Base-by-base conservation (phyloP, 345 rosid species). In the Eucalyptus leucophloia region DNA sequence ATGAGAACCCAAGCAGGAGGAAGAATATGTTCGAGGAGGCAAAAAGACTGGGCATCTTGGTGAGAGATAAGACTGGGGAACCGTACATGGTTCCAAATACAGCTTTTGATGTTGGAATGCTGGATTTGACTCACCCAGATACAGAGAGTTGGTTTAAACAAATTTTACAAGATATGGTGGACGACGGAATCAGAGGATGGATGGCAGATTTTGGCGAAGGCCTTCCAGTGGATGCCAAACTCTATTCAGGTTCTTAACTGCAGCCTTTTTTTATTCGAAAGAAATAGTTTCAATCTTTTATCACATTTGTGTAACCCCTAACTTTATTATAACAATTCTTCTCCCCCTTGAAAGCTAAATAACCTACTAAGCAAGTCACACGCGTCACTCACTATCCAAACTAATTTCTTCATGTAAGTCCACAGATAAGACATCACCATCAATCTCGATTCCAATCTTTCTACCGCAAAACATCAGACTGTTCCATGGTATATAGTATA, bases 161-260 rank as follows among this genome's bases (percentile, higher is more conserved):
- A 87, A 88, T 96, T 91, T 91, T 95, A 87, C 91, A 89, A 89
- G 95, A 94, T 90, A 96, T 96, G 97, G 96, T 94, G 90, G 93
- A 92, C 54, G 94, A 93, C 89, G 97, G 97, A 40, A 94, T 95
- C 87, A 91, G 93, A 92, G 97, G 97, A 51, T 96, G 97, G 97
- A 95, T 96, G 96, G 97, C 97, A 86, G 97, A 96, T 94, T 96
- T 96, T 91, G 97, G 97, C 44, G 97, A 96, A 92, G 97, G 96
- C 88, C 94, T 96, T 49, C 98, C 98, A 11, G 90, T 94, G 65
- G 98, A 96, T 89, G 96, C 95, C 53, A 80, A 82, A 72, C 94
- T 94, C 21, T 93, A 93, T 91, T 96, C 97, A 92, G 97, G 97
- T 95, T 90, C 69, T 87, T 45, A 62, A 90, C 86, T 54, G 60